A percentile compares a stretch with the other conserved stretches of the same genome.
Evolutionary conservation across 2,329 filamentous ascomycete species (phyloP).

Genomic region (Cladophialophora yegresii): DNA sequence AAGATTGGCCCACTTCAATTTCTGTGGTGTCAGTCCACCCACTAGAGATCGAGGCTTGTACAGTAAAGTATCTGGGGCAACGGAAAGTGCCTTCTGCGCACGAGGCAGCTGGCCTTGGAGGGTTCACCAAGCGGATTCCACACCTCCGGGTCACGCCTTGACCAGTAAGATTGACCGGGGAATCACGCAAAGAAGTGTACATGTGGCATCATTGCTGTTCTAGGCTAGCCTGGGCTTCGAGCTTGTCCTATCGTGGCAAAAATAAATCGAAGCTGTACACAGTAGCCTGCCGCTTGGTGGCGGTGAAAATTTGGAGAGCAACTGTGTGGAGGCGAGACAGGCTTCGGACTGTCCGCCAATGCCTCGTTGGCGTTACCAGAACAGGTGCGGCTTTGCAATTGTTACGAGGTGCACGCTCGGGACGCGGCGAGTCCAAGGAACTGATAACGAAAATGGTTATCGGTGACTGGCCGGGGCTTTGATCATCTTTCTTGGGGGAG

Average conservation of each 20-base stretch:
- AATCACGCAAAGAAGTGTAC: neutral
- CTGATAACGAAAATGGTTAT: conserved; percentile 13
- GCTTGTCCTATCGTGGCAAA: conserved; percentile 4
- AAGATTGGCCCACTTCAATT: conserved; percentile 9
- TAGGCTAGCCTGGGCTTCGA: neutral
- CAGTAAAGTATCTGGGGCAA: neutral
- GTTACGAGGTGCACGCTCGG: neutral
- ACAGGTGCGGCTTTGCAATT: conserved; percentile 18
- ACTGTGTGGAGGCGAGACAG: conserved; percentile 8
- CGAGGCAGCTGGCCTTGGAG: neutral
- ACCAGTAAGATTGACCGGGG: neutral
- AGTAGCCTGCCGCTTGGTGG: conserved; percentile 6
- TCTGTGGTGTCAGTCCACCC: conserved; percentile 11
- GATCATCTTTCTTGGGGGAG: neutral
- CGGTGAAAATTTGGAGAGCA: conserved; percentile 15
- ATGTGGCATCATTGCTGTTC: neutral
- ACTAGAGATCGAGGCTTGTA: neutral
- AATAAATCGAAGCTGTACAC: conserved; percentile 3
- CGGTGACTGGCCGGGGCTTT: neutral
- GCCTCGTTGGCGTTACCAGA: conserved; percentile 21
- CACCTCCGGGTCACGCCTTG: neutral
- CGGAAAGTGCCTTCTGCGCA: neutral
- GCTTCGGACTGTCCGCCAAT: neutral
- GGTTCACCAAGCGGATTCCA: neutral
- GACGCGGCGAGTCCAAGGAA: neutral